Evolutionary conservation across 1,139 yeast species (phyloP).

Genomic region (Suhomyces terraborum): DNA sequence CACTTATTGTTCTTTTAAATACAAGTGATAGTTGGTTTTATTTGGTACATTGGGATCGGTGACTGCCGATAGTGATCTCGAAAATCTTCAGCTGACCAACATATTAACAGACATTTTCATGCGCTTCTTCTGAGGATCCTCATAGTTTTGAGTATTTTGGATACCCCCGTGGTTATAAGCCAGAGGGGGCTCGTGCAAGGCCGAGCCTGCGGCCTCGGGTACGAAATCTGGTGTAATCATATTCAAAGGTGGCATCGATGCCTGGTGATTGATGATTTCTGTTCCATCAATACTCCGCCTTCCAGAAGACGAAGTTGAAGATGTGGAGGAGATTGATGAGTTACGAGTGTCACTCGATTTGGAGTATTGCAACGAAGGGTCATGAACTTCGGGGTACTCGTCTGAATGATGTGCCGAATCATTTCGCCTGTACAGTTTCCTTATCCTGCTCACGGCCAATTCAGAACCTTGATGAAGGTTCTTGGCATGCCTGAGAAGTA

Average conservation of each 20-base stretch:
- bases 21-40: neutral
- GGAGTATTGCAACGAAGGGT: neutral
- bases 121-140: constrained; percentile 36
- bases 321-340: constrained; percentile 3
- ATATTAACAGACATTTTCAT: constrained; percentile 50
- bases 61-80: constrained; percentile 1
- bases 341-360: neutral
- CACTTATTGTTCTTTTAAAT: neutral
- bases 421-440: constrained; percentile 39
- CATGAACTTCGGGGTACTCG: constrained; percentile 5
- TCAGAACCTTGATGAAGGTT: constrained; percentile 37
- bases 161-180: neutral
- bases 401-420: constrained; percentile 11
- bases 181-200: constrained; percentile 2
- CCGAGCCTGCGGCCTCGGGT: constrained; percentile 6
- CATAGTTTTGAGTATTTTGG: constrained; percentile 17
- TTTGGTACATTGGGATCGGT: neutral
- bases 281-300: constrained; percentile 15
- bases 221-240: constrained; percentile 1
- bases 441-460: constrained; percentile 46
- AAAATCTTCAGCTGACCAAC: constrained; percentile 37
- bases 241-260: neutral
- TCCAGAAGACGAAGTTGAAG: constrained; percentile 10
- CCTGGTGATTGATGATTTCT: constrained; percentile 8
- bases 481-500: constrained; percentile 35